These are phyloP conservation scores for Colletotrichum caudatum DNA, from an alignment of 2,329 filamentous ascomycete species.

Conservation along the genomic window DNA sequence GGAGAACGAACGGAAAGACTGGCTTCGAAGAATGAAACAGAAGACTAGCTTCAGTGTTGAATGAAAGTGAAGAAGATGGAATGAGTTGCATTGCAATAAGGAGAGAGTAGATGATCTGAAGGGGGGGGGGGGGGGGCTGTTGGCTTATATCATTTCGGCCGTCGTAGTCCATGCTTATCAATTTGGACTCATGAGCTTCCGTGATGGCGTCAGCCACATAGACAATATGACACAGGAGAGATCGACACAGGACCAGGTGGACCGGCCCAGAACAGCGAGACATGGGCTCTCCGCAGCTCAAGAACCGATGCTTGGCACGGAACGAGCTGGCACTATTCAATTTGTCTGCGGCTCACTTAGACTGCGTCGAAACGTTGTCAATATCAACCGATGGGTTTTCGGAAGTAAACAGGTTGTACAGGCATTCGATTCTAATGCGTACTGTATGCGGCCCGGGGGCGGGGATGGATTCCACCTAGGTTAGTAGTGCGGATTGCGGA, in stretches of 20 bases:
- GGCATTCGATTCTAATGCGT: no score
- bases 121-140: conserved; percentile 10
- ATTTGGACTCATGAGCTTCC: conserved; percentile 14
- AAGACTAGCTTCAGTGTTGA: conserved; percentile 39
- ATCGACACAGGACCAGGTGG: conserved; percentile 17
- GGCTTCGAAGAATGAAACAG: conserved; percentile 37
- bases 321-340: conserved; percentile 25
- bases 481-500: conserved; percentile 16
- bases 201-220: conserved; percentile 26
- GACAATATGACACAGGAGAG: conserved; percentile 5
- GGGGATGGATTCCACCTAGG: conserved; percentile 21
- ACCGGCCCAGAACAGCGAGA: conserved; percentile 21
- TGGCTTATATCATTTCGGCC: conserved; percentile 30
- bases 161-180: background rate
- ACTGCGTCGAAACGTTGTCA: conserved; percentile 28
- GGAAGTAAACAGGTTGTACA: conserved; percentile 11
- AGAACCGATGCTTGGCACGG: conserved; percentile 6
- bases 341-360: conserved; percentile 27
- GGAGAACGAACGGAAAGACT: conserved; percentile 25
- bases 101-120: background rate
- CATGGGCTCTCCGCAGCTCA: conserved; percentile 27
- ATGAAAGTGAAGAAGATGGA: conserved; percentile 36
- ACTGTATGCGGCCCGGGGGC: conserved; percentile 2
- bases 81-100: conserved; percentile 2
- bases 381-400: conserved; percentile 26